These are phyloP conservation scores for Colletotrichum sansevieriae DNA, from an alignment of 2,329 filamentous ascomycete species.

Conservation along the genomic window DNA sequence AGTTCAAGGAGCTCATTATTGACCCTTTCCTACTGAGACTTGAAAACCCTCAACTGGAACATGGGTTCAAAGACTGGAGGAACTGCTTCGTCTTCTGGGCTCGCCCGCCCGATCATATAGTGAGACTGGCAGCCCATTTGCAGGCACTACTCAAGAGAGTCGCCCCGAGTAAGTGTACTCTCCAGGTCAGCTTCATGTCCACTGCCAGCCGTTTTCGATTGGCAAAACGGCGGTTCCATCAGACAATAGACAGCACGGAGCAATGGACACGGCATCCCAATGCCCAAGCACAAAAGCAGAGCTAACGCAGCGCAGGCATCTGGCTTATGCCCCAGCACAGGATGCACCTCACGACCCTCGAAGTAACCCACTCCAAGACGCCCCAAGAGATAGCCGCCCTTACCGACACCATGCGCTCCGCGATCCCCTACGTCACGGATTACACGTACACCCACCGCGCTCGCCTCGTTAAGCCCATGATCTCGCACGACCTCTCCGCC, in stretches of 20 bases:
- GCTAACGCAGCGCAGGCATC: constrained; percentile 64
- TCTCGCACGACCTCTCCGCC: constrained; percentile 88
- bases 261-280: constrained; percentile 3
- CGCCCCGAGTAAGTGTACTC: constrained; percentile 73
- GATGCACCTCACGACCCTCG: constrained; percentile 88
- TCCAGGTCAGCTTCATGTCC: not conserved
- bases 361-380: constrained; percentile 85
- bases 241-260: not conserved
- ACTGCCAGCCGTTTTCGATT: too few species aligned
- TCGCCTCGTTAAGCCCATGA: constrained; percentile 82
- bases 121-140: constrained; percentile 74
- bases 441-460: constrained; percentile 76
- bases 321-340: constrained; percentile 87
- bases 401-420: constrained; percentile 67
- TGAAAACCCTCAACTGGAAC: constrained; percentile 72
- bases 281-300: constrained; percentile 16
- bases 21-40: constrained; percentile 82
- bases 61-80: constrained; percentile 79
- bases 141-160: constrained; percentile 75
- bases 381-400: constrained; percentile 75
- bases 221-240: not conserved
- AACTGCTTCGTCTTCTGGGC: constrained; percentile 93
- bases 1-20: constrained; percentile 78
- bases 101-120: constrained; percentile 79
- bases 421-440: constrained; percentile 72